phyloP scores from a whole-genome alignment of 305 asterid genomes.

The Striga hermonthica region DNA sequence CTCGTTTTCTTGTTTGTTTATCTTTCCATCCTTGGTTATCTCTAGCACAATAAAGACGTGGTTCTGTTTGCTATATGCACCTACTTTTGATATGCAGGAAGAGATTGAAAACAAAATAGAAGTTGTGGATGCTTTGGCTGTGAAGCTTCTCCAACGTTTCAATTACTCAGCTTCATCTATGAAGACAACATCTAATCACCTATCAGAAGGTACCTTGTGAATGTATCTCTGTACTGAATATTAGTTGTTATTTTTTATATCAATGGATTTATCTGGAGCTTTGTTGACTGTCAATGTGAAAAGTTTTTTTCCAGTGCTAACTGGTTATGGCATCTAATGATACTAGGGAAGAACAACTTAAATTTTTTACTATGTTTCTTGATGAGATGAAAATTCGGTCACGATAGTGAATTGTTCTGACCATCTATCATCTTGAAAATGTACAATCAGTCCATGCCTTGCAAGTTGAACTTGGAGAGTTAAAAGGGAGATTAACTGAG shows the following conservation, averaged over 20 bases:
- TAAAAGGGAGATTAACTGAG: slow-evolving; percentile 90
- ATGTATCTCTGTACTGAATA: slow-evolving; percentile 14
- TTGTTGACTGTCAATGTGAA: slow-evolving; percentile 15
- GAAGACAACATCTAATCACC: slow-evolving; percentile 77
- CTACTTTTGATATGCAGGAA: slow-evolving; percentile 47
- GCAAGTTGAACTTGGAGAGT: slow-evolving; percentile 91
- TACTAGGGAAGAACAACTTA: background rate
- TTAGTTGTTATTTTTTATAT: slow-evolving; percentile 1
- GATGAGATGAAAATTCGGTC: background rate
- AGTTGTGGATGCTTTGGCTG: slow-evolving; percentile 87
- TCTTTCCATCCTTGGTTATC: slow-evolving; percentile 21
- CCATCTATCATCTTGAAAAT: slow-evolving; percentile 31
- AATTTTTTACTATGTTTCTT: slow-evolving; percentile 1
- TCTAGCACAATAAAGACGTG: background rate
- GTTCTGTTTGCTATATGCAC: slow-evolving; percentile 26
- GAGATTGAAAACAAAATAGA: slow-evolving; percentile 87
- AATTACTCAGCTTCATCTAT: slow-evolving; percentile 81
- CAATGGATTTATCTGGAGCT: slow-evolving; percentile 10
- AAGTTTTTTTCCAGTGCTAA: background rate
- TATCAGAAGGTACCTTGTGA: slow-evolving; percentile 69
- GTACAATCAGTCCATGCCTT: slow-evolving; percentile 73
- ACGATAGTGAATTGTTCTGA: slow-evolving; percentile 13
- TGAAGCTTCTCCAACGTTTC: slow-evolving; percentile 90
- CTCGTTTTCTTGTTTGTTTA: slow-evolving; percentile 25
- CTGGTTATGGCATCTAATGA: background rate